Base-by-base conservation (phyloP, 1,284 basidiomycete species). In the Fomitopsis palustris region DNA sequence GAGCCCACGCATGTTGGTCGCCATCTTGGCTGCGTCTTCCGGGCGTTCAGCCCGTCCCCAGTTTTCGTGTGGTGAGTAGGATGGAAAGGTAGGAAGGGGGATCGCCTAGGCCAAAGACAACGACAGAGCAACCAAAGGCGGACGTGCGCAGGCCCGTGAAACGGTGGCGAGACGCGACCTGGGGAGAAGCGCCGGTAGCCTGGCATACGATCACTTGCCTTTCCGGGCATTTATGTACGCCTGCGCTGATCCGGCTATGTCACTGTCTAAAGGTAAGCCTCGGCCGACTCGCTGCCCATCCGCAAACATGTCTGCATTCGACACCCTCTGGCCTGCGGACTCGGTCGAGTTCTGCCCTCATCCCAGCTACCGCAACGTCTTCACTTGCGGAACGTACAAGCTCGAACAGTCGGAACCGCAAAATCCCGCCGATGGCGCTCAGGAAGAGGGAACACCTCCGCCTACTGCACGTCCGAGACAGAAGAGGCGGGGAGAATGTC, bases 331-430 rank as follows among this genome's bases (percentile, higher is more conserved):
- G 70, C 93, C 93, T 8, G 95, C 95, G n/a, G 94, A 96, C 73
- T 86, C 90, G 17, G 81, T 93, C 59, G 95, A 97, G 69, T 96
- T 94, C 71, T 95, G 93, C 67, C 94, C 93, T 14, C 81, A 83
- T 61, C 77, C 78, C 17, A 75, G 76, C 41, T 78, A 78, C 43
- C 74, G 78, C 16, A 76, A 87, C 64, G 74, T 95, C n/a, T 83
- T 97, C 62, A 88, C 87, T 1, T 94, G 93, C 68, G 95, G 95
- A 19, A 96, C 95, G 0, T 97, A 97, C 74, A 88, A 93, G 65
- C 81, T 96, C 14, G 76, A 83, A 42, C 75, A 84, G 55, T 65
- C 71, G 56, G 31, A 66, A 55, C 8, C 64, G 52, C 9, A 62
- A 35, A 35, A 62, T 9, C 56, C 60, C 6, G 17, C 33, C 17